Evolutionary conservation across 257 asterid species (phyloP).

Genomic region (Gentiana dahurica): DNA sequence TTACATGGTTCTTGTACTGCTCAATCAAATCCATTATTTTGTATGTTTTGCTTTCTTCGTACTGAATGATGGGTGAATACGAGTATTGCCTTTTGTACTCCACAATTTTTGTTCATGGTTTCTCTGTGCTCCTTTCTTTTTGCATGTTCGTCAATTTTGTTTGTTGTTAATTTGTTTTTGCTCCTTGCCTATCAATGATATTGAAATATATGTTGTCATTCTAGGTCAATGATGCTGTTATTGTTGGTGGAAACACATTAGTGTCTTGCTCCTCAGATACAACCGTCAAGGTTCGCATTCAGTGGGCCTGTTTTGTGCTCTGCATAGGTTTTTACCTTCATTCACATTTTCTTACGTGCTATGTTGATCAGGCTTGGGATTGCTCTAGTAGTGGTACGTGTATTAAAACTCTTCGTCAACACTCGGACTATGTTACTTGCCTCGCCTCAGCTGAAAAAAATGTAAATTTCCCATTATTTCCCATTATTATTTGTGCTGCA

Average conservation of each 20-base stretch:
- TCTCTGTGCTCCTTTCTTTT: too few relatives aligned
- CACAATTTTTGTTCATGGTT: too few relatives aligned
- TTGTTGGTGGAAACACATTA: slow-evolving; percentile 63
- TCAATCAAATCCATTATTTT: too few relatives aligned
- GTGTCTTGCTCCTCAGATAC: slow-evolving; percentile 97
- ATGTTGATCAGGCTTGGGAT: slow-evolving; percentile 62
- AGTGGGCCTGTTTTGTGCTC: not conserved
- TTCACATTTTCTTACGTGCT: slow-evolving; percentile 11
- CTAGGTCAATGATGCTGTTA: slow-evolving; percentile 93
- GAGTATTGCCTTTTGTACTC: too few relatives aligned
- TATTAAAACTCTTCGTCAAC: slow-evolving; percentile 71
- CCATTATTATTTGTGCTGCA: not conserved
- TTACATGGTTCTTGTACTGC: too few relatives aligned
- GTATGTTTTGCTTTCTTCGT: too few relatives aligned
- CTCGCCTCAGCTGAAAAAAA: slow-evolving; percentile 88
- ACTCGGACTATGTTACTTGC: slow-evolving; percentile 89
- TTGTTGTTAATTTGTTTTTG: too few relatives aligned
- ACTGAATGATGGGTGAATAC: too few relatives aligned
- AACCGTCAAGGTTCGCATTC: slow-evolving; percentile 70
- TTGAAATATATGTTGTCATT: slow-evolving; percentile 9
- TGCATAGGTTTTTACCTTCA: not conserved
- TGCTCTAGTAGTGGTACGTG: slow-evolving; percentile 68
- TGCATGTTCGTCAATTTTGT: too few relatives aligned
- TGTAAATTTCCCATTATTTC: slow-evolving; percentile 31
- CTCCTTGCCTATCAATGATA: too few relatives aligned